Evolutionary conservation across 1,139 yeast genomes (phyloP).

Genomic region (Yamadazyma dendronema): DNA sequence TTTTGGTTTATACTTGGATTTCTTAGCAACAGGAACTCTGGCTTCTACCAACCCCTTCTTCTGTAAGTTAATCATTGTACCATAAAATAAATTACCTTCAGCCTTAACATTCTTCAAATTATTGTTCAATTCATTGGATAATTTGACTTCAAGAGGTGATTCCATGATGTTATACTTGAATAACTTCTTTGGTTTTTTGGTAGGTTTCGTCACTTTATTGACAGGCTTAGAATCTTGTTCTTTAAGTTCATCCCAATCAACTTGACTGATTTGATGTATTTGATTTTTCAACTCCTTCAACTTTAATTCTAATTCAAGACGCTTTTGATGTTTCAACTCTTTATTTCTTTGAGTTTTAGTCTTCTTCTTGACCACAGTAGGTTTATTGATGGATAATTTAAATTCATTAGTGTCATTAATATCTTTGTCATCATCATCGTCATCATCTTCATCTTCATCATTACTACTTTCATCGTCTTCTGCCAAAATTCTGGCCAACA

Average conservation of each 20-base stretch:
- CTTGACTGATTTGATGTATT: constrained; percentile 55
- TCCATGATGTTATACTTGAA: constrained; percentile 60
- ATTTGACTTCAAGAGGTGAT: constrained; percentile 76
- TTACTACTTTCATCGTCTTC: constrained; percentile 36
- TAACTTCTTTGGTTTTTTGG: constrained; percentile 32
- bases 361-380: constrained; percentile 68
- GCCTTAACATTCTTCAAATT: constrained; percentile 83
- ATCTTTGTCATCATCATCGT: constrained; percentile 42
- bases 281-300: constrained; percentile 57
- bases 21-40: constrained; percentile 67
- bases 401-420: constrained; percentile 30
- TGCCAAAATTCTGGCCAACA: constrained; percentile 62
- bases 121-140: constrained; percentile 84
- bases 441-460: constrained; percentile 53
- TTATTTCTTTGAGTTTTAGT: constrained; percentile 76
- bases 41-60: constrained; percentile 84
- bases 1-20: constrained; percentile 67
- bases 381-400: constrained; percentile 68
- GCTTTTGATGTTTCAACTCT: constrained; percentile 64
- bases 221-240: constrained; percentile 4
- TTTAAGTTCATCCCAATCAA: constrained; percentile 45
- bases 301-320: constrained; percentile 52
- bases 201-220: constrained; percentile 23
- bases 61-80: constrained; percentile 79
- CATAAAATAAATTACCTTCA: constrained; percentile 85